These are phyloP conservation scores for Lanmaoa pseudosensibilis DNA, from an alignment of 768 basidiomycete genomes.

Conservation along the genomic window DNA sequence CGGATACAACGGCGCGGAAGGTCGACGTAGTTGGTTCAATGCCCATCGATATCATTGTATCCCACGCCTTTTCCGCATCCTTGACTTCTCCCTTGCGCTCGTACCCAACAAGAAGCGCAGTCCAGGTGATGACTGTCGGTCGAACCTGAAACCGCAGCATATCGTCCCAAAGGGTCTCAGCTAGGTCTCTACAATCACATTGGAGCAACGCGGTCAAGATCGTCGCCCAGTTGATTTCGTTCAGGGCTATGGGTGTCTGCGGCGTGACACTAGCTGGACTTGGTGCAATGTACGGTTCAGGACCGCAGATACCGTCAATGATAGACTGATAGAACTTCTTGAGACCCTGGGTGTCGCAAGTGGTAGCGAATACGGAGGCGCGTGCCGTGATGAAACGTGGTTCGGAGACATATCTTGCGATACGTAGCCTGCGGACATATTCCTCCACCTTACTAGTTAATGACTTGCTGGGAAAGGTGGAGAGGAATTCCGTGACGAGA, in stretches of 20 bases:
- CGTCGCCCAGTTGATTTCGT: conserved; percentile 59
- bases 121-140: conserved; percentile 68
- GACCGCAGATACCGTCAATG: conserved; percentile 49
- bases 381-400: conserved; percentile 52
- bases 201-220: conserved; percentile 67
- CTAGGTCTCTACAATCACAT: conserved; percentile 54
- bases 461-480: conserved; percentile 35
- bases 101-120: conserved; percentile 65
- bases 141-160: conserved; percentile 47
- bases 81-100: conserved; percentile 48
- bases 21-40: conserved; percentile 59
- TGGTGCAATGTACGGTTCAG: conserved; percentile 55
- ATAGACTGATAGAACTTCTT: conserved; percentile 52
- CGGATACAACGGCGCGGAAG: conserved; percentile 71
- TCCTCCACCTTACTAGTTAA: conserved; percentile 43
- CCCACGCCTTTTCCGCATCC: conserved; percentile 62
- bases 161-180: conserved; percentile 68
- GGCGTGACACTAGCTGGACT: conserved; percentile 38
- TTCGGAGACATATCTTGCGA: conserved; percentile 52
- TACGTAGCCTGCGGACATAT: conserved; percentile 49
- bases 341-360: conserved; percentile 35
- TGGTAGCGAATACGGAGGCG: conserved; percentile 45
- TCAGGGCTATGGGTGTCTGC: conserved; percentile 48
- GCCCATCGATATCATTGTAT: conserved; percentile 55
- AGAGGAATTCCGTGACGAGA: conserved; percentile 41